Base-by-base conservation (phyloP, 1,284 basidiomycete species). In the Cutaneotrichosporon mucoides region DNA sequence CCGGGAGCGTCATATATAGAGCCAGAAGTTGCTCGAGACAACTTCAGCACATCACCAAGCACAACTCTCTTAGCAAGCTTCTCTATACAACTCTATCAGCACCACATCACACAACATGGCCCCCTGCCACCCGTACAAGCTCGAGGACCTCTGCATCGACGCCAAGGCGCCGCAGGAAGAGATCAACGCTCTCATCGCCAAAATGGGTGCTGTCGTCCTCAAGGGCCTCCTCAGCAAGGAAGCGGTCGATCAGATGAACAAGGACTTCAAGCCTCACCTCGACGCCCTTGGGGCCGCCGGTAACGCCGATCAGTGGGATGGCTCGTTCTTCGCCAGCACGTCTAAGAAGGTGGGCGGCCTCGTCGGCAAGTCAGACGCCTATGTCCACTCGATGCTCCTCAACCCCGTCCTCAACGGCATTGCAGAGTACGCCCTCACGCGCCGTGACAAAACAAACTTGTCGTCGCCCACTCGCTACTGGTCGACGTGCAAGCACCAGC, bases 111-210 rank as follows among this genome's bases (percentile, higher is more conserved):
- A 33, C 16, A 42, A 52, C 47, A 62, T 41, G 16, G 59, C 53
- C 16, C 57, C 51, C 38, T 62, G 61, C 57, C 61, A 62, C 61
- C 52, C 52, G 41, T 62, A 62, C 61, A 59, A 49, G 2, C 57
- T 62, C 51, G 57, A 56, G 55, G 61, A 62, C 57, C 49, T 62
- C 42, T 59, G 57, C 61, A 62, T 62, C 46, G 50, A 53, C 42
- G 61, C 61, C 51, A 53, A 54, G 49, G 61, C 61, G 35, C 61
- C 61, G 2, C 61, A 62, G 61, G 61, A 35, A 34, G 61, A 62
- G 55, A 62, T 62, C 61, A 62, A 62, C 57, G 61, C 61, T 8
- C 61, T 62, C 12, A 62, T 62, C 51, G 61, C 45, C 54, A 62
- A 62, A 51, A 62, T 62, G 61, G 61, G 61, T 37, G 61, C 61